Percentiles rank a stretch among this genome's conserved stretches.
Conservation (phyloP, 805 yeast genomes). For the Vanderwaltozyma yarrowii region DNA sequence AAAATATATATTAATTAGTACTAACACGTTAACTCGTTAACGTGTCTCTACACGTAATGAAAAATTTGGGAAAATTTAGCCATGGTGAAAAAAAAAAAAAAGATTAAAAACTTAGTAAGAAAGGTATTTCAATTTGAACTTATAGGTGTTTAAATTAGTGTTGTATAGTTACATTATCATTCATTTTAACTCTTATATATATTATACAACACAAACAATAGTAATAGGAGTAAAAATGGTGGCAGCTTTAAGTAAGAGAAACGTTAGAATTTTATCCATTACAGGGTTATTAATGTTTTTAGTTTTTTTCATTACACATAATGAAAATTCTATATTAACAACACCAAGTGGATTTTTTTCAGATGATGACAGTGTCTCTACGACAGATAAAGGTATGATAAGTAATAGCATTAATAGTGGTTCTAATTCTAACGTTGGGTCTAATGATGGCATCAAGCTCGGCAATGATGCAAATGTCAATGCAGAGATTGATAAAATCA, state of each 20-base stretch:
- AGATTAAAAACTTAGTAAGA: too few species aligned
- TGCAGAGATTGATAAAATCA: constrained; percentile 13
- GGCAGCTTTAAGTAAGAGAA: constrained; percentile 12
- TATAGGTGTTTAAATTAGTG: too few species aligned
- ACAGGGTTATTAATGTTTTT: constrained; percentile 19
- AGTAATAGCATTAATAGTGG: neutral
- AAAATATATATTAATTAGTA: too few species aligned
- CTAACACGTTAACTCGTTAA: too few species aligned
- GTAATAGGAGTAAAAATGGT: neutral
- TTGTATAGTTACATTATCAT: too few species aligned
- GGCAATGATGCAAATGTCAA: constrained; percentile 3
- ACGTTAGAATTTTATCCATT: constrained; percentile 19
- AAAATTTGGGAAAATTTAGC: too few species aligned
- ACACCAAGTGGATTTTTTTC: neutral
- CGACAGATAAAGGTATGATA: neutral
- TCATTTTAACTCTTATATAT: too few species aligned
- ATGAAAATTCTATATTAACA: constrained; percentile 7
- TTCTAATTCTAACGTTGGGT: neutral
- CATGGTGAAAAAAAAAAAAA: too few species aligned
- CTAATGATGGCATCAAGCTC: neutral
- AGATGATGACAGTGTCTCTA: neutral
- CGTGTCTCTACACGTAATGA: too few species aligned
- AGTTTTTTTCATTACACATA: constrained; percentile 21
- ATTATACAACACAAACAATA: too few species aligned
- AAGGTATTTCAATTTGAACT: too few species aligned